These are phyloP conservation scores for Cicer cuneatum DNA, from an alignment of 306 rosid species.

Conservation along the genomic window DNA sequence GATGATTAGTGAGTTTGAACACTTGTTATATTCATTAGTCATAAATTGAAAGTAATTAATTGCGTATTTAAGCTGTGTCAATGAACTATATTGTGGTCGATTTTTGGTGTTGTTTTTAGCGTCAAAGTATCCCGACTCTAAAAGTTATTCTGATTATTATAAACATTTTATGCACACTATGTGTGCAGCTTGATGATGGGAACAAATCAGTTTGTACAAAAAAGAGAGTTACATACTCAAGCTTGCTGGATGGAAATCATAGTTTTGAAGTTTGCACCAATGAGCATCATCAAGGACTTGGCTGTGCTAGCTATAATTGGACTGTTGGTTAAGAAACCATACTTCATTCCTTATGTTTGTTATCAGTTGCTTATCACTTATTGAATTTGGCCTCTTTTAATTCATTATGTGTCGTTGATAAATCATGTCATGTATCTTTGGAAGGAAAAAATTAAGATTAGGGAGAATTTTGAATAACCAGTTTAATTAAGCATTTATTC, in stretches of 20 bases:
- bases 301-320: slow-evolving; percentile 77
- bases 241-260: slow-evolving; percentile 81
- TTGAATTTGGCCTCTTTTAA: slow-evolving; percentile 21
- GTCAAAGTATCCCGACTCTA: too few relatives aligned
- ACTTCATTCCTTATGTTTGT: slow-evolving; percentile 42
- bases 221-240: slow-evolving; percentile 57
- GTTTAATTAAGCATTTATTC: neutral
- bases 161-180: slow-evolving; percentile 12
- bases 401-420: neutral
- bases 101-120: too few relatives aligned
- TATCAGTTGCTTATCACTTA: neutral
- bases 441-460: slow-evolving; percentile 20
- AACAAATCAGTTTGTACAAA: slow-evolving; percentile 56
- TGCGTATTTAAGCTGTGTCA: too few relatives aligned
- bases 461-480: neutral
- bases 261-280: slow-evolving; percentile 73
- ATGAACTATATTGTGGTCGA: too few relatives aligned
- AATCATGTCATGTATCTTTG: slow-evolving; percentile 14
- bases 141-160: slow-evolving; percentile 29
- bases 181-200: slow-evolving; percentile 75
- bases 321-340: slow-evolving; percentile 69
- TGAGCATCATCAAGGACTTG: slow-evolving; percentile 52
- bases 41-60: too few relatives aligned
- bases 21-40: too few relatives aligned
- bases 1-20: too few relatives aligned